These are phyloP conservation scores for Yamadazyma sp. DNA, from an alignment of 805 yeast species.

Conservation along the genomic window DNA sequence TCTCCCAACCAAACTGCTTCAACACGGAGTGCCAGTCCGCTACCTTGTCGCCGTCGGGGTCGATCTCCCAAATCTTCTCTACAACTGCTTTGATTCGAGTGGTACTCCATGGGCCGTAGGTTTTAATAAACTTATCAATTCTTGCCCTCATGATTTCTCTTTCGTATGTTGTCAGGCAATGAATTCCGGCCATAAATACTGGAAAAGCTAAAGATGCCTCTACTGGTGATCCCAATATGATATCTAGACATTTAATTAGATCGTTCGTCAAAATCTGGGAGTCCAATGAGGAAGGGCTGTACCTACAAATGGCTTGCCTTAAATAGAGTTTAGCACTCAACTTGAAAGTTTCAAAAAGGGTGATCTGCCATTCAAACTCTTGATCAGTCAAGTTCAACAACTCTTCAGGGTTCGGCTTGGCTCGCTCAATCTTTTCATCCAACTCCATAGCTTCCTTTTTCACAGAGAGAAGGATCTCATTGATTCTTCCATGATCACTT, in stretches of 20 bases:
- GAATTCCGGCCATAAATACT: slow-evolving; percentile 73
- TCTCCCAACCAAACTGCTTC: slow-evolving; percentile 69
- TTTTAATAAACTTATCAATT: slow-evolving; percentile 53
- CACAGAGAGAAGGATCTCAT: slow-evolving; percentile 25
- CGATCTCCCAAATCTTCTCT: slow-evolving; percentile 48
- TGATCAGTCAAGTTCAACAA: slow-evolving; percentile 38
- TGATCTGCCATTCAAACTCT: slow-evolving; percentile 65
- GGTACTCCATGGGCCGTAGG: slow-evolving; percentile 70
- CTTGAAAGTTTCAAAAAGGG: slow-evolving; percentile 71
- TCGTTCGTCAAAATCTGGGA: slow-evolving; percentile 58
- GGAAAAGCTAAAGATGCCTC: slow-evolving; percentile 78
- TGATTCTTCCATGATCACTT: slow-evolving; percentile 24
- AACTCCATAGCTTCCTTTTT: slow-evolving; percentile 36
- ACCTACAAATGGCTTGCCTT: slow-evolving; percentile 59
- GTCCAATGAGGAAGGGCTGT: slow-evolving; percentile 62
- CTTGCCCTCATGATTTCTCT: slow-evolving; percentile 51
- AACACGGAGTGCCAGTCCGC: slow-evolving; percentile 75
- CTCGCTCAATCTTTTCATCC: slow-evolving; percentile 48
- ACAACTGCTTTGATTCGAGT: slow-evolving; percentile 44
- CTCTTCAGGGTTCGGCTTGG: slow-evolving; percentile 54
- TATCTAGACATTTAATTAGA: slow-evolving; percentile 56
- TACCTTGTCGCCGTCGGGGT: slow-evolving; percentile 54
- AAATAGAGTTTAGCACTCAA: slow-evolving; percentile 66
- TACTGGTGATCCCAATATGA: slow-evolving; percentile 61
- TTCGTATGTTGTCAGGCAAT: slow-evolving; percentile 53